Conservation (phyloP, 2,329 filamentous ascomycete genomes). For the Orbilia blumenaviensis region DNA sequence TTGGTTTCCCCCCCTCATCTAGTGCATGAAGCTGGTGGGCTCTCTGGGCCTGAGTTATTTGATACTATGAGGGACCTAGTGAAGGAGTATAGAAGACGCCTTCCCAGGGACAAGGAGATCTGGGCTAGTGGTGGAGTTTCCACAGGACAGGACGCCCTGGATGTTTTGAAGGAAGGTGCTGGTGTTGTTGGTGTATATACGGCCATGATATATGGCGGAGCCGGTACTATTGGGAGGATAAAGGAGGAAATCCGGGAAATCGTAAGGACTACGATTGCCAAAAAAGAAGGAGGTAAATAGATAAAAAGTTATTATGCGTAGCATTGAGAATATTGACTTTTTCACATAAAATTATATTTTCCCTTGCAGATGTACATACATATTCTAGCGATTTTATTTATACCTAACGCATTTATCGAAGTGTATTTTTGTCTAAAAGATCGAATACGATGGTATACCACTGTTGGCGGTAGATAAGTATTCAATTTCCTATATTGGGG, state of each 20-base stretch:
- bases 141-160: conserved; percentile 81
- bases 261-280: conserved; percentile 27
- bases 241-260: conserved; percentile 69
- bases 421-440: too few relatives aligned
- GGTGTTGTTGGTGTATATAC: conserved; percentile 94
- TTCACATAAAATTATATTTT: conserved; percentile 9
- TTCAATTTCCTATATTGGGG: too few relatives aligned
- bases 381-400: background rate
- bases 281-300: conserved; percentile 23
- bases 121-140: conserved; percentile 95
- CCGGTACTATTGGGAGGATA: conserved; percentile 72
- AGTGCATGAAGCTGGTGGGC: conserved; percentile 78
- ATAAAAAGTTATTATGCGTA: background rate
- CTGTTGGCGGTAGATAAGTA: too few relatives aligned
- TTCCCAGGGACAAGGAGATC: conserved; percentile 73
- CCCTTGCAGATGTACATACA: conserved; percentile 22
- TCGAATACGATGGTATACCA: too few relatives aligned
- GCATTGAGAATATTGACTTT: background rate
- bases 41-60: conserved; percentile 90
- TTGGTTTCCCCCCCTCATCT: conserved; percentile 75
- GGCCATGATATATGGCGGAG: conserved; percentile 71
- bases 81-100: conserved; percentile 75
- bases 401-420: conserved; percentile 14
- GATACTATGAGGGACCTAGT: conserved; percentile 81
- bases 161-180: conserved; percentile 86